These are phyloP conservation scores for Candida pseudofarinosa DNA, from an alignment of 805 yeast genomes.

Conservation along the genomic window DNA sequence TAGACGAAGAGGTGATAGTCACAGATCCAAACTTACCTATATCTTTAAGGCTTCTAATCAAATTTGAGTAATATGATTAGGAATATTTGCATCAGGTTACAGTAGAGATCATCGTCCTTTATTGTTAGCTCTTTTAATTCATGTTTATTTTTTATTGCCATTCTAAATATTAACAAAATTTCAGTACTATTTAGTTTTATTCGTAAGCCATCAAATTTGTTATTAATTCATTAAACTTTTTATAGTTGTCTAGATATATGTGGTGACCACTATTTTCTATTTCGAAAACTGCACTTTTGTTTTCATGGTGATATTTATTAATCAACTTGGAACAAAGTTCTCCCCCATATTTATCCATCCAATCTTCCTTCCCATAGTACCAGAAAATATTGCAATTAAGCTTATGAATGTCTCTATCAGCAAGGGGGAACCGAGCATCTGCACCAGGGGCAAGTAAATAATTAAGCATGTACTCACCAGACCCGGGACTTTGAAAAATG, in stretches of 20 bases:
- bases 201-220: conserved; percentile 45
- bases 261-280: conserved; percentile 71
- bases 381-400: conserved; percentile 64
- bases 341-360: conserved; percentile 58
- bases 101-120: too few relatives aligned
- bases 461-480: conserved; percentile 89
- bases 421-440: conserved; percentile 72
- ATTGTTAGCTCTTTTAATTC: too few relatives aligned
- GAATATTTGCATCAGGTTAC: too few relatives aligned
- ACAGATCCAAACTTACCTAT: conserved; percentile 53
- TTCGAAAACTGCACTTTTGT: conserved; percentile 27
- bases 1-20: conserved; percentile 48
- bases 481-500: conserved; percentile 81
- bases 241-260: conserved; percentile 64
- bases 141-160: too few relatives aligned
- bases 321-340: conserved; percentile 33
- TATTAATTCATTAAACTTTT: conserved; percentile 49
- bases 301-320: conserved; percentile 12
- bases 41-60: conserved; percentile 24
- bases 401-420: conserved; percentile 44
- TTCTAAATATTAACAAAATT: too few relatives aligned
- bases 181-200: background rate
- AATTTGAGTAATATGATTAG: conserved; percentile 13
- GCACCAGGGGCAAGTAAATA: conserved; percentile 89
- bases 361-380: conserved; percentile 78